Base-by-base conservation (phyloP, 2,329 filamentous ascomycete genomes). In the Colletotrichum lentis region DNA sequence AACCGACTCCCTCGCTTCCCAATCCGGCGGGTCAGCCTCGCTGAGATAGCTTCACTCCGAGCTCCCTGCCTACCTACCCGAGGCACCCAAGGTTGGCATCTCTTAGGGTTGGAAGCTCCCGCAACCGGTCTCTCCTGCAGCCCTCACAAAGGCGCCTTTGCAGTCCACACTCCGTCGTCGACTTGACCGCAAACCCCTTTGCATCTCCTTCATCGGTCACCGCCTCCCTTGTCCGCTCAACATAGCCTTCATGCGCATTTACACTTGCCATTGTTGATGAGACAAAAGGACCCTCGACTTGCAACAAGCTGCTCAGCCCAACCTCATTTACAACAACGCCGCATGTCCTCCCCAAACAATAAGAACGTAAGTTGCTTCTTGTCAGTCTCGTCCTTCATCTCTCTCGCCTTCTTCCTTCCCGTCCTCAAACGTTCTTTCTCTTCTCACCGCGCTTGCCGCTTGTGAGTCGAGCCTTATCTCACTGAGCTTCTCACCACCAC, bases 21-120 rank as follows among this genome's bases (percentile, higher is more conserved):
- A 43, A 62, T 68, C 67, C 64, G 67, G 64, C 67, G 64, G 57
- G 67, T 49, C 67, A 35, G 63, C 50, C 50, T 12, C 55, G 66
- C 60, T 66, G 66, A 62, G 59, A 69, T 69, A 69, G 64, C 67
- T 58, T 69, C 67, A 68, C 46, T 69, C 53, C 47, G 31, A 46
- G 22, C 61, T 52, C 47, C 31, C 8, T 35, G 10, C 8, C 31
- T 35, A 35, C 31, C 31, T 35, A 35, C 31, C 31, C 7, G 31
- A 35, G 31, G 31, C 10, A 35, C 8, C 31, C 31, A 35, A 35
- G 31, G 31, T 35, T 10, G 31, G 31, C 24, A 59, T 55, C 35
- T 52, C 44, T 35, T 20, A n/a, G 18, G 1, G 14, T 16, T 49
- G 47, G n/a, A n/a, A 31, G 27, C 22, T 14, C 24, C 56, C 39